Percentiles rank a stretch among this genome's conserved stretches.
Conservation (phyloP, 257 asterid species). For the Oldenlandia corymbosa region DNA sequence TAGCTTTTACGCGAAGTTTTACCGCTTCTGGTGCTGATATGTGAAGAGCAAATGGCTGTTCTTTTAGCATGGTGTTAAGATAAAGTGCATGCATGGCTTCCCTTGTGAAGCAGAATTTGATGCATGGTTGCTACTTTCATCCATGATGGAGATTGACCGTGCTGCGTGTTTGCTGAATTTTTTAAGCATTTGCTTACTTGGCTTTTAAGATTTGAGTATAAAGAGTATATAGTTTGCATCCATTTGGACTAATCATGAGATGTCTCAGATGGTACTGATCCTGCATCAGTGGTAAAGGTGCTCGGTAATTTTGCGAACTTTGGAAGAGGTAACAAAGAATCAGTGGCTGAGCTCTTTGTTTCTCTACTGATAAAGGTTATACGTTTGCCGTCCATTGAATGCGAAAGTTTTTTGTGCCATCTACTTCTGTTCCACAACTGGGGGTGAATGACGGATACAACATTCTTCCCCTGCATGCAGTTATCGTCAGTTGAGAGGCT, state of each 20-base stretch:
- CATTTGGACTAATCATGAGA: constrained; percentile 10
- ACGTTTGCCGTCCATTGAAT: constrained; percentile 8
- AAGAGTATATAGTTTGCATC: background rate
- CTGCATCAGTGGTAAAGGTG: constrained; percentile 50
- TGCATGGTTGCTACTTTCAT: background rate
- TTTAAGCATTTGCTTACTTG: background rate
- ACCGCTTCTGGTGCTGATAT: background rate
- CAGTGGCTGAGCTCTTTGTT: constrained; percentile 77
- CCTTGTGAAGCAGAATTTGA: no score
- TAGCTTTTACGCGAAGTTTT: no score
- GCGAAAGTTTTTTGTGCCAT: background rate
- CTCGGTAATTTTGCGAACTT: constrained; percentile 45
- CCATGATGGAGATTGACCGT: background rate
- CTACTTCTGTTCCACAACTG: background rate
- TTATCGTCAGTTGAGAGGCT: constrained; percentile 69
- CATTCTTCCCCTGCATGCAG: constrained; percentile 35
- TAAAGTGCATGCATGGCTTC: no score
- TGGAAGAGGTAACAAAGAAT: constrained; percentile 60
- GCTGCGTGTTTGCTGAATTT: background rate
- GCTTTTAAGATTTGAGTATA: constrained; percentile 1
- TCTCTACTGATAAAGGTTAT: constrained; percentile 73
- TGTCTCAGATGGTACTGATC: constrained; percentile 68
- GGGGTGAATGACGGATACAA: background rate
- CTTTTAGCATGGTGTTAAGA: background rate
- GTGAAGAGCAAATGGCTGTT: background rate